phyloP scores from a whole-genome alignment of 2,329 filamentous ascomycete genomes.

The Microdochium paspali region DNA sequence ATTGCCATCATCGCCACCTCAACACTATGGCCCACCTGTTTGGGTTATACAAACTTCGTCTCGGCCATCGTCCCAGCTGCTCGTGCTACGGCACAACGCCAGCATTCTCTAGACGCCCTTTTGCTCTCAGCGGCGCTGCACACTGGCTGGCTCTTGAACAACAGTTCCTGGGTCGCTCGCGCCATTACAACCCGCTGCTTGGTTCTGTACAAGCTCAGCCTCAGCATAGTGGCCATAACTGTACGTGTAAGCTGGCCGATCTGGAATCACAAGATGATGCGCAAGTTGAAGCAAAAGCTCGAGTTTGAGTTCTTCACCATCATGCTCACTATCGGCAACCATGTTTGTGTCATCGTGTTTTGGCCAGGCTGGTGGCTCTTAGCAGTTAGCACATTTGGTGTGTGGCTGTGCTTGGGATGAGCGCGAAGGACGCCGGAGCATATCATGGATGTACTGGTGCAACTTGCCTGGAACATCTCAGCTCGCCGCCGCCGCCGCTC shows the following conservation, averaged over 20 bases:
- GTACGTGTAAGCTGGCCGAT: slow-evolving; percentile 13
- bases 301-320: slow-evolving; percentile 42
- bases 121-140: slow-evolving; percentile 18
- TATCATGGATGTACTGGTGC: slow-evolving; percentile 4
- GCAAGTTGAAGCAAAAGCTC: slow-evolving; percentile 32
- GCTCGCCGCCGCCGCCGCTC: no score
- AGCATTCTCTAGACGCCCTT: slow-evolving; percentile 20
- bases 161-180: slow-evolving; percentile 17
- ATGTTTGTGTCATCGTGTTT: slow-evolving; percentile 38
- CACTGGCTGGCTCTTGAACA: no score
- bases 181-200: slow-evolving; percentile 18
- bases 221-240: slow-evolving; percentile 1
- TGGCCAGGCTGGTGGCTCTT: slow-evolving; percentile 49
- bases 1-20: slow-evolving; percentile 27
- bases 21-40: slow-evolving; percentile 20
- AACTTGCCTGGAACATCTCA: no score
- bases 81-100: slow-evolving; percentile 22
- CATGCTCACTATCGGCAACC: slow-evolving; percentile 39
- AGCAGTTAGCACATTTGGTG: slow-evolving; percentile 21
- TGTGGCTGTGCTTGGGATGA: slow-evolving; percentile 24
- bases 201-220: slow-evolving; percentile 13
- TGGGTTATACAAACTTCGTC: slow-evolving; percentile 19
- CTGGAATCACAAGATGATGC: slow-evolving; percentile 27
- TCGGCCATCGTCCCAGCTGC: slow-evolving; percentile 23
- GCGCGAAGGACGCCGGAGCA: slow-evolving; percentile 3